Evolutionary conservation across 495 filamentous ascomycete genomes (phyloP).

Genomic region (Aspergillus carlsbadensis): DNA sequence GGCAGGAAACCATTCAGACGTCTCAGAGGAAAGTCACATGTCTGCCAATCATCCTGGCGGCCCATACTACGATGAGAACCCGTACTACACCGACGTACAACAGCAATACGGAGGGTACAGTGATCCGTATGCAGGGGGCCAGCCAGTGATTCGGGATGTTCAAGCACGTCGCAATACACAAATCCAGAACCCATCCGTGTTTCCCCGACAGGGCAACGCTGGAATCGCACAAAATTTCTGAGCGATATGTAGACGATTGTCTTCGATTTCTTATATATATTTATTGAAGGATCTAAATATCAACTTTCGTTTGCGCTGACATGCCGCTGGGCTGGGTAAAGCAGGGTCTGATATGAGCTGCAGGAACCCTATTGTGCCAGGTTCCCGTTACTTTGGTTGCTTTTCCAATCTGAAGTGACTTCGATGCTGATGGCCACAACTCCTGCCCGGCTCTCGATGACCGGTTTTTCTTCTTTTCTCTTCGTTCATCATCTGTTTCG

Average conservation of each 20-base stretch:
- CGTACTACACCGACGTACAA: constrained; percentile 55
- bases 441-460: neutral
- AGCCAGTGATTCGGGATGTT: constrained; percentile 92
- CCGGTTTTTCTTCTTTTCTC: neutral
- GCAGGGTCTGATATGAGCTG: too few relatives aligned
- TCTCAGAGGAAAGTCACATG: constrained; percentile 70
- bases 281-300: neutral
- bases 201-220: constrained; percentile 83
- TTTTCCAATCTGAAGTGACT: neutral
- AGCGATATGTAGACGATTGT: constrained; percentile 5
- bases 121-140: constrained; percentile 52
- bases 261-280: constrained; percentile 1
- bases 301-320: neutral
- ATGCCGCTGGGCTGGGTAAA: neutral
- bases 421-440: neutral
- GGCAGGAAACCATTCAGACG: constrained; percentile 75
- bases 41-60: constrained; percentile 46
- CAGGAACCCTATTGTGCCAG: neutral
- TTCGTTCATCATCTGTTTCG: constrained; percentile 1
- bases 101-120: constrained; percentile 56
- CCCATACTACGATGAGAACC: constrained; percentile 52
- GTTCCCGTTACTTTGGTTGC: neutral
- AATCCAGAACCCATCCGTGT: constrained; percentile 84
- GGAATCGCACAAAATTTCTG: constrained; percentile 99
- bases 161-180: constrained; percentile 86